phyloP scores from a whole-genome alignment of 1,284 basidiomycete species.

The Cyathus pygmaeus region DNA sequence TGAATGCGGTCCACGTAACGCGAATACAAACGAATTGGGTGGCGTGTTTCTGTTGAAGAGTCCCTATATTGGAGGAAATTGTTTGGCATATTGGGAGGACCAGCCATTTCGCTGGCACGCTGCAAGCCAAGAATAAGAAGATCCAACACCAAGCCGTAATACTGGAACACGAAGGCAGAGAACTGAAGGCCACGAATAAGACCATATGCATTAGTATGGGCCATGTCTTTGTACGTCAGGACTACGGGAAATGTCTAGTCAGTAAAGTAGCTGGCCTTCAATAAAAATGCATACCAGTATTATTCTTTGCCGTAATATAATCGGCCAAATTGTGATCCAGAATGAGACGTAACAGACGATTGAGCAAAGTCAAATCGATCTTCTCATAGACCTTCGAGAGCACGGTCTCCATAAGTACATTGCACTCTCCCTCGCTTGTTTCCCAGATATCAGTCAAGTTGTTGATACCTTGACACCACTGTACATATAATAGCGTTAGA shows the following conservation, averaged over 20 bases:
- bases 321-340: conserved; percentile 97
- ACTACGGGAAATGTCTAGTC: conserved; percentile 49
- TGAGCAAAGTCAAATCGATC: conserved; percentile 93
- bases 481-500: conserved; percentile 5
- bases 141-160: conserved; percentile 92
- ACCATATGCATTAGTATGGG: conserved; percentile 91
- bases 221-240: conserved; percentile 94
- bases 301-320: conserved; percentile 98
- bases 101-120: conserved; percentile 96
- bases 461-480: conserved; percentile 94
- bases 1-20: conserved; percentile 94
- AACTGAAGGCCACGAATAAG: conserved; percentile 96
- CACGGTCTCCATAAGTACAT: conserved; percentile 97
- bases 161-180: conserved; percentile 97
- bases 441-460: conserved; percentile 97
- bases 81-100: conserved; percentile 94
- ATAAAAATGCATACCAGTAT: conserved; percentile 64
- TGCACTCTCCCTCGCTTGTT: conserved; percentile 94
- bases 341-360: conserved; percentile 92
- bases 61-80: conserved; percentile 97
- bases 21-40: conserved; percentile 95
- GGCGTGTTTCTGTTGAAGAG: conserved; percentile 90
- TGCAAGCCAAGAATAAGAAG: conserved; percentile 93
- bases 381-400: conserved; percentile 97
- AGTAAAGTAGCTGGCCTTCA: conserved; percentile 7